phyloP scores from a whole-genome alignment of 306 rosid genomes.

The Lathyrus oleraceus region DNA sequence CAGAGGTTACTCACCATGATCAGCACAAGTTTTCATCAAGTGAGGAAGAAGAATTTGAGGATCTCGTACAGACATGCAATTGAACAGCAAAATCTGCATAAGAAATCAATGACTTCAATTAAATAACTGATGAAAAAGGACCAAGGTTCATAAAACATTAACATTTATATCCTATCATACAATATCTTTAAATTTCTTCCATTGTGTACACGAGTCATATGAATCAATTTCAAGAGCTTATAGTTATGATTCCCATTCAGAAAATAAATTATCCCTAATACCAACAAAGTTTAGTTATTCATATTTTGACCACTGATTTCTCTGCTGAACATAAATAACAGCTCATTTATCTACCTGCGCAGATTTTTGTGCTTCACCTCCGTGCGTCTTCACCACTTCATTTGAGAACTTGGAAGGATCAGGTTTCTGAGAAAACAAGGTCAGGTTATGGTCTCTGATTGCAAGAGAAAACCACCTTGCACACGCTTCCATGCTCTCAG shows the following conservation, averaged over 20 bases:
- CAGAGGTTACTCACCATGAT: constrained; percentile 61
- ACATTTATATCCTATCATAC: constrained; percentile 16
- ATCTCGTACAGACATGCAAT: constrained; percentile 92
- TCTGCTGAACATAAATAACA: constrained; percentile 29
- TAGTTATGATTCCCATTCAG: constrained; percentile 17
- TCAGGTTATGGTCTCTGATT: constrained; percentile 48
- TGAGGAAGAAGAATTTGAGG: constrained; percentile 84
- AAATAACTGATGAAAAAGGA: constrained; percentile 30
- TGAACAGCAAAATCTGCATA: constrained; percentile 87
- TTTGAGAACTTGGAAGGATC: constrained; percentile 46
- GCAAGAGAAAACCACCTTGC: constrained; percentile 85
- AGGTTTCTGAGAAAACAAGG: constrained; percentile 42
- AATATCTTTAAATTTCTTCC: not conserved
- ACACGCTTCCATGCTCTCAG: constrained; percentile 90
- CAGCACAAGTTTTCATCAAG: constrained; percentile 81
- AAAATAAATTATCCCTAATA: constrained; percentile 21
- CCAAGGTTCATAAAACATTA: constrained; percentile 10
- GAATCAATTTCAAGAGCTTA: constrained; percentile 22
- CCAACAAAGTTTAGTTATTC: constrained; percentile 18
- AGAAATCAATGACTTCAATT: constrained; percentile 21
- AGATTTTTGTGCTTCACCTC: constrained; percentile 44
- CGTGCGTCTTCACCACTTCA: constrained; percentile 40
- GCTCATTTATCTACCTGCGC: constrained; percentile 57
- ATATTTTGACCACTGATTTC: constrained; percentile 24
- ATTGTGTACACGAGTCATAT: constrained; percentile 8